Evolutionary conservation across 2,329 filamentous ascomycete genomes (phyloP).

Genomic region (Ceratocystis papillata): DNA sequence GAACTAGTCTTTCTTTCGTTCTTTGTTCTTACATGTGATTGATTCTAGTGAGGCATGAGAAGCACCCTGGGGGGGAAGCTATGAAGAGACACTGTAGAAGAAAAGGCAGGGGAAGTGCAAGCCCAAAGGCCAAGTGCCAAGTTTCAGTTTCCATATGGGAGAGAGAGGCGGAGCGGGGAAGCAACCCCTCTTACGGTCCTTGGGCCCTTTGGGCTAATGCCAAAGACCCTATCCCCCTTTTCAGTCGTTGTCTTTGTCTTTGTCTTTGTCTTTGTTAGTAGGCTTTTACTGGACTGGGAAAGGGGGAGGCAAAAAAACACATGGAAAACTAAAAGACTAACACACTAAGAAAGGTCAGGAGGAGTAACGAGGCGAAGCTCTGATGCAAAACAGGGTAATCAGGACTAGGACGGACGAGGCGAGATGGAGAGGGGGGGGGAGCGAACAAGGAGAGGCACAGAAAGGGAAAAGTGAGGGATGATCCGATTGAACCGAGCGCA

Average conservation of each 20-base stretch:
- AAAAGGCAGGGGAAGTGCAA: not conserved
- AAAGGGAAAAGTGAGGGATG: not conserved
- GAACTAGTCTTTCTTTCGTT: not conserved
- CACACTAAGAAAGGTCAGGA: not conserved
- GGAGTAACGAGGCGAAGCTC: not conserved
- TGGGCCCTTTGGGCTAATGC: too few relatives aligned
- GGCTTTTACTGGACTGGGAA: too few relatives aligned
- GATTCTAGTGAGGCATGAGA: not conserved
- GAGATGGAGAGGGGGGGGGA: not conserved
- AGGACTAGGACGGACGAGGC: not conserved
- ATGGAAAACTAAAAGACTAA: not conserved
- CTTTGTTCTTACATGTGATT: not conserved
- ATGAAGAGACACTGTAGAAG: not conserved
- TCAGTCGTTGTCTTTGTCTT: too few relatives aligned
- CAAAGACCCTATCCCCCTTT: too few relatives aligned
- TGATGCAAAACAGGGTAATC: not conserved
- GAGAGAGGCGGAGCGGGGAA: too few relatives aligned
- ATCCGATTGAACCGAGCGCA: not conserved
- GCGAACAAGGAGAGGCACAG: not conserved
- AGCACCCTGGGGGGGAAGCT: not conserved
- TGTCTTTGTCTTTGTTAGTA: too few relatives aligned
- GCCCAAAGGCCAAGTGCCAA: slow-evolving; percentile 1
- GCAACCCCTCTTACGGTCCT: too few relatives aligned
- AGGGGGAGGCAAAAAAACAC: too few relatives aligned
- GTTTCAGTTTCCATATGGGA: not conserved